Evolutionary conservation across 2,329 filamentous ascomycete genomes (phyloP).

Genomic region (Camillea tinctor): DNA sequence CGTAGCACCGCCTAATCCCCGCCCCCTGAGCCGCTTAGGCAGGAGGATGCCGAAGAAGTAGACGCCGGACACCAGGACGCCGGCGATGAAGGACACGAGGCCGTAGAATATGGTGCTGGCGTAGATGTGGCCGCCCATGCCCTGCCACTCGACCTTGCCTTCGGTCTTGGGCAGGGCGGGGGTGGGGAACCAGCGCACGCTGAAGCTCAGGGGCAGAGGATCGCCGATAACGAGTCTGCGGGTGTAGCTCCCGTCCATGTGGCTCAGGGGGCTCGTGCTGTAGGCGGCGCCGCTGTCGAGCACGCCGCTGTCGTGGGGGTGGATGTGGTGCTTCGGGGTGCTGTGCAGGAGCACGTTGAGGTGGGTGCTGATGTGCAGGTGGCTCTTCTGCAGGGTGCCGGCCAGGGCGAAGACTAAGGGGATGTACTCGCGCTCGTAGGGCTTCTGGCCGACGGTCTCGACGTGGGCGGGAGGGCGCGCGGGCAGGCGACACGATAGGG

Average conservation of each 20-base stretch:
- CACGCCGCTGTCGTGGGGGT: slow-evolving; percentile 69
- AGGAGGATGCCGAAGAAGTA: slow-evolving; percentile 62
- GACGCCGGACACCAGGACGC: slow-evolving; percentile 51
- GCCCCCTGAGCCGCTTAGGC: slow-evolving; percentile 50
- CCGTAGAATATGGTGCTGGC: slow-evolving; percentile 64
- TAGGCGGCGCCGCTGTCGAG: slow-evolving; percentile 88
- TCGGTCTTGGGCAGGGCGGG: slow-evolving; percentile 68
- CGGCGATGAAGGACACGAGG: slow-evolving; percentile 57
- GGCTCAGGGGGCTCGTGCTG: slow-evolving; percentile 69
- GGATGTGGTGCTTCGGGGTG: slow-evolving; percentile 60
- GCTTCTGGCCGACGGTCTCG: slow-evolving; percentile 52
- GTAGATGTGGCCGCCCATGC: slow-evolving; percentile 63
- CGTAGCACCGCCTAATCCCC: slow-evolving; percentile 55
- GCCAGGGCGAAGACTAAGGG: slow-evolving; percentile 86
- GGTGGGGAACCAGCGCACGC: slow-evolving; percentile 82
- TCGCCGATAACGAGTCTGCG: slow-evolving; percentile 84
- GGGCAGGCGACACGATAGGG: slow-evolving; percentile 85
- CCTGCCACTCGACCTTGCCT: slow-evolving; percentile 63
- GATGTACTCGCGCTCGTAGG: slow-evolving; percentile 62
- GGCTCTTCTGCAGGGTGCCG: slow-evolving; percentile 82
- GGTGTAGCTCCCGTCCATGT: slow-evolving; percentile 51
- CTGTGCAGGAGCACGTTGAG: slow-evolving; percentile 85
- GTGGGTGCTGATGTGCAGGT: slow-evolving; percentile 86
- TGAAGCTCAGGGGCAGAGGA: slow-evolving; percentile 73
- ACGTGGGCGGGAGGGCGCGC: slow-evolving; percentile 64